phyloP scores from a whole-genome alignment of 768 basidiomycete species.

The Trametes villosa region DNA sequence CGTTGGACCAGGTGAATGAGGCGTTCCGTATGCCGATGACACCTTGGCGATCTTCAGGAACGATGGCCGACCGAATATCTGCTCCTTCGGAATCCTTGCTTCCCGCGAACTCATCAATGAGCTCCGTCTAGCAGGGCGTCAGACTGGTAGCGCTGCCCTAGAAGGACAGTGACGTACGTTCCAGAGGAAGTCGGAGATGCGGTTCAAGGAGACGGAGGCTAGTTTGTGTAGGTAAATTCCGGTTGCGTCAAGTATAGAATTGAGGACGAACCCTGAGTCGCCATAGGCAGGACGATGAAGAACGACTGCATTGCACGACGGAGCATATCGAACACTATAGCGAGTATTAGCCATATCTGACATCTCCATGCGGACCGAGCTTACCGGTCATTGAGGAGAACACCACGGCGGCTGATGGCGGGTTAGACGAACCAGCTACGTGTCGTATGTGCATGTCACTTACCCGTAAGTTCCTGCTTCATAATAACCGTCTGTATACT shows the following conservation, averaged over 20 bases:
- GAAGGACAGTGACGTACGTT: slow-evolving; percentile 21
- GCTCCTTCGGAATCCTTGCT: not conserved
- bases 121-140: slow-evolving; percentile 21
- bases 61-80: not conserved
- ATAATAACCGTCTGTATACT: slow-evolving; percentile 39
- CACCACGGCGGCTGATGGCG: slow-evolving; percentile 14
- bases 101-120: slow-evolving; percentile 23
- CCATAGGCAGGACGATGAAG: slow-evolving; percentile 5
- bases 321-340: slow-evolving; percentile 20
- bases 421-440: not conserved
- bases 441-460: not conserved
- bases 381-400: slow-evolving; percentile 24
- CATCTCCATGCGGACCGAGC: not conserved
- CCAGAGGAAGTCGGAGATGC: slow-evolving; percentile 46
- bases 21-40: slow-evolving; percentile 24
- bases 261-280: not conserved
- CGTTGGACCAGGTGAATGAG: slow-evolving; percentile 24
- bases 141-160: not conserved
- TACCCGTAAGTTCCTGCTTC: slow-evolving; percentile 41
- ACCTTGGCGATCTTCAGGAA: slow-evolving; percentile 8
- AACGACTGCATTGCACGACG: slow-evolving; percentile 5
- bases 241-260: not conserved
- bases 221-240: not conserved
- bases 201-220: slow-evolving; percentile 44
- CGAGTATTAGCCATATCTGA: not conserved